phyloP scores from a whole-genome alignment of 108 stramenopile species.

The Pelagomonas calceolata region DNA sequence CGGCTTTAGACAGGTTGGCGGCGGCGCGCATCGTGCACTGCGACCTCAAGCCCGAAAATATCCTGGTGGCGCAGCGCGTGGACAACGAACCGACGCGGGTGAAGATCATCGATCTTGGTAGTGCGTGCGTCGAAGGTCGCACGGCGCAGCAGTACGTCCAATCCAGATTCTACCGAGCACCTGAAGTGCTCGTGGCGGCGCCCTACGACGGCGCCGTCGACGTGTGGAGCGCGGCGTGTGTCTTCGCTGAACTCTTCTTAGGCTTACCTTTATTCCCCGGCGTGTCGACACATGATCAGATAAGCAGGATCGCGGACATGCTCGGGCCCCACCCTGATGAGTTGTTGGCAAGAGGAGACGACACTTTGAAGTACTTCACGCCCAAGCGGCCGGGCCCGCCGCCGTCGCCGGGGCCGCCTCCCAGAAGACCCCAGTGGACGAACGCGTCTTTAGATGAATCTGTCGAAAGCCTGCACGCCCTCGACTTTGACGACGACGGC shows the following conservation, averaged over 20 bases:
- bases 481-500: background rate
- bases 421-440: no score
- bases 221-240: slow-evolving; percentile 93
- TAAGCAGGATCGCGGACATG: slow-evolving; percentile 85
- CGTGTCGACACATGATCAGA: slow-evolving; percentile 84
- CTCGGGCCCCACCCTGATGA: slow-evolving; percentile 70
- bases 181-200: slow-evolving; percentile 82
- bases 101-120: slow-evolving; percentile 95
- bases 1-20: slow-evolving; percentile 60
- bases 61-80: slow-evolving; percentile 38
- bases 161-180: slow-evolving; percentile 93
- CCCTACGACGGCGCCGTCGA: slow-evolving; percentile 91
- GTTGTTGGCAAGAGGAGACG: slow-evolving; percentile 26
- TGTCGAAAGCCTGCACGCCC: no score
- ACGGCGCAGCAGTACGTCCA: slow-evolving; percentile 68
- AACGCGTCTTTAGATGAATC: background rate
- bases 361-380: background rate
- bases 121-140: slow-evolving; percentile 68
- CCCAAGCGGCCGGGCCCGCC: background rate
- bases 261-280: slow-evolving; percentile 92
- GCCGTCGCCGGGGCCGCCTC: background rate
- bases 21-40: slow-evolving; percentile 77
- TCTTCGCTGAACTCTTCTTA: slow-evolving; percentile 84
- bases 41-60: slow-evolving; percentile 97
- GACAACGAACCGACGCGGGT: slow-evolving; percentile 38